A percentile compares a stretch with the other conserved stretches of the same genome.
These are phyloP conservation scores for Diaporthe sp. DNA, from an alignment of 2,329 filamentous ascomycete genomes.

Conservation along the genomic window DNA sequence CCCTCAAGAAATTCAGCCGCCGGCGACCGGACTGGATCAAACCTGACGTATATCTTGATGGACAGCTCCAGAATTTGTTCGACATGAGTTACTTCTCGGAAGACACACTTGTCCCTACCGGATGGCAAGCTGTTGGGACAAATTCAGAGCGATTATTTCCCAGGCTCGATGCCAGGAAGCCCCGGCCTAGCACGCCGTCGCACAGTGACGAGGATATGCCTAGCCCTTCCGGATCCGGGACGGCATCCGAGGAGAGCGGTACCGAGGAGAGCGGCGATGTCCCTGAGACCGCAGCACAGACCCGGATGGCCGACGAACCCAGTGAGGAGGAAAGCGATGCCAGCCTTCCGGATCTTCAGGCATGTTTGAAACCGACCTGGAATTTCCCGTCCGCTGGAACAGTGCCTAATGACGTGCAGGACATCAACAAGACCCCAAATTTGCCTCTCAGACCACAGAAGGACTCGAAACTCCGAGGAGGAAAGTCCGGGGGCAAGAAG, in stretches of 20 bases:
- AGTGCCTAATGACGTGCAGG: constrained; percentile 35
- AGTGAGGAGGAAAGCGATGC: constrained; percentile 64
- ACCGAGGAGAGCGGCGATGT: constrained; percentile 63
- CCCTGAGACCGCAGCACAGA: constrained; percentile 51
- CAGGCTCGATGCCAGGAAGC: constrained; percentile 61
- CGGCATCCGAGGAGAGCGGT: constrained; percentile 65
- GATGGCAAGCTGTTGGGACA: constrained; percentile 69
- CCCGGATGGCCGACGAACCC: constrained; percentile 72
- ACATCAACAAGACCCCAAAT: constrained; percentile 43
- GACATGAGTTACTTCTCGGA: constrained; percentile 77
- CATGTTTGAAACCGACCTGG: constrained; percentile 33
- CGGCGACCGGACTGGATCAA: constrained; percentile 67
- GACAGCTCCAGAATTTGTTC: constrained; percentile 79
- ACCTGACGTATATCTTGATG: constrained; percentile 70
- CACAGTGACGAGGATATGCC: constrained; percentile 61
- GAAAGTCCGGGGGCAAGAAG: constrained; percentile 56
- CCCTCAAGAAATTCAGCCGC: constrained; percentile 63
- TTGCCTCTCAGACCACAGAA: constrained; percentile 43
- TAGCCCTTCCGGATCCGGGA: constrained; percentile 62
- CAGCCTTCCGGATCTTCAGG: constrained; percentile 35
- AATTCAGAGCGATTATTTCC: constrained; percentile 72
- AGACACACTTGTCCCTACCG: constrained; percentile 75
- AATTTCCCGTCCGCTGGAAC: constrained; percentile 27
- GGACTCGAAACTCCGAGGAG: constrained; percentile 37
- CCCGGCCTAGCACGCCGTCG: constrained; percentile 54